Evolutionary conservation across 257 asterid genomes (phyloP), one percentile per base, ranked within the genome.

Genomic region (Fraxinus cuspidata): DNA sequence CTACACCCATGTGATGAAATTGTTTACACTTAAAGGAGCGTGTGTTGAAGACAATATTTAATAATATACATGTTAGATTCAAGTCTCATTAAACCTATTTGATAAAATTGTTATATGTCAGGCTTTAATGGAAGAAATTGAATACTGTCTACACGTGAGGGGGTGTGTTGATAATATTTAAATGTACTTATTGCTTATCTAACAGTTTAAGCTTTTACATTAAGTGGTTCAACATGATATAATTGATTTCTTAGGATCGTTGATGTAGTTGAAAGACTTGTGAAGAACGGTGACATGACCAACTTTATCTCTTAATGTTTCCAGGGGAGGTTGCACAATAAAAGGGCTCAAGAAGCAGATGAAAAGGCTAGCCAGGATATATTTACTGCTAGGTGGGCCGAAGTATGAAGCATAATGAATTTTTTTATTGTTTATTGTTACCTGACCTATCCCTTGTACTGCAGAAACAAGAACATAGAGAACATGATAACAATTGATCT

Each of bases 331-430:
- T 37, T 74, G 78, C 93, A 92, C 25, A 93, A 82, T 47, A 89
- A 81, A 81, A 89, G 78, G 90, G 98, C 98, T 74, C 88, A 77
- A 70, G 94, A 89, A 83, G 98, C 97, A 25, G 99, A 96, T 80
- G 92, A 89, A 84, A 92, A 86, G 86, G 99, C 97, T 80, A 96
- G 98, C 81, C 85, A 70, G 83, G 88, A 93, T 87, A 92, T 96
- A 82, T 96, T 96, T 78, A 76, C 85, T 28, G 88, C 89, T 42
- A 90, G 97, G 97, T 93, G 78, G 71, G 87, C 83, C 76, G 19
- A 70, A 81, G 35, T 69, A 77, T 67, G 65, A 28, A 64, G 58
- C 76, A 49, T 47, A 69, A 27, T 10, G 37, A 18, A 65, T 74
- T 64, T 80, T 31, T 77, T 70, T 75, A 32, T 44, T 35, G 44